Evolutionary conservation across 257 asterid genomes (phyloP).

Genomic region (Capsicum rhomboideum): DNA sequence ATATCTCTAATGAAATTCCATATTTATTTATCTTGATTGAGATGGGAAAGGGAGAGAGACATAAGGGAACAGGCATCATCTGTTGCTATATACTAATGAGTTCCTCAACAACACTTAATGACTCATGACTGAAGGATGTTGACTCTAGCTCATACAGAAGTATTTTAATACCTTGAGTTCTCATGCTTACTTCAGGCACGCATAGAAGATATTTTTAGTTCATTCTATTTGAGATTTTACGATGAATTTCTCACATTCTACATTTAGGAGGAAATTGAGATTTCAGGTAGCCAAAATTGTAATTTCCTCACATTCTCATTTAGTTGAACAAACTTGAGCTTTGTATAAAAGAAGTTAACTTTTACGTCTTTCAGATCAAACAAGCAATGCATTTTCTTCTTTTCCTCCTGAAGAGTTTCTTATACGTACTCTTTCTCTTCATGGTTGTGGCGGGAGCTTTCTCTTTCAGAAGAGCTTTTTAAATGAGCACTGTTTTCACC

Average conservation of each 20-base stretch:
- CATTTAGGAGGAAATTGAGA: neutral
- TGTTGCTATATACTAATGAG: neutral
- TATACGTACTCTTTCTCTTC: neutral
- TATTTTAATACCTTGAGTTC: neutral
- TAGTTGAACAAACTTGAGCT: neutral
- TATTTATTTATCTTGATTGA: neutral
- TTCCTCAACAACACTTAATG: neutral
- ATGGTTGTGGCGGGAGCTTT: neutral
- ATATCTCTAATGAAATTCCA: neutral
- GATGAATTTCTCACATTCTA: neutral
- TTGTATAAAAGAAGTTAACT: neutral
- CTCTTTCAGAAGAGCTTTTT: neutral
- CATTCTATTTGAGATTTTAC: neutral
- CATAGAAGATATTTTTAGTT: neutral
- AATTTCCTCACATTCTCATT: neutral
- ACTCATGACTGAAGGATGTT: neutral
- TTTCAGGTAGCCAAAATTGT: neutral
- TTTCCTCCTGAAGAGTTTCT: neutral
- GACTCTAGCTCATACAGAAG: neutral
- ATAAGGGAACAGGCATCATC: neutral
- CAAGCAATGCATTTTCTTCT: neutral
- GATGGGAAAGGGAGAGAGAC: neutral
- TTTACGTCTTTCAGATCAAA: neutral
- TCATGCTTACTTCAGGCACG: neutral
- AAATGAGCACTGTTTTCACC: neutral